Evolutionary conservation across 1,284 basidiomycete species (phyloP).

Genomic region (Ustilago vetiveriae): DNA sequence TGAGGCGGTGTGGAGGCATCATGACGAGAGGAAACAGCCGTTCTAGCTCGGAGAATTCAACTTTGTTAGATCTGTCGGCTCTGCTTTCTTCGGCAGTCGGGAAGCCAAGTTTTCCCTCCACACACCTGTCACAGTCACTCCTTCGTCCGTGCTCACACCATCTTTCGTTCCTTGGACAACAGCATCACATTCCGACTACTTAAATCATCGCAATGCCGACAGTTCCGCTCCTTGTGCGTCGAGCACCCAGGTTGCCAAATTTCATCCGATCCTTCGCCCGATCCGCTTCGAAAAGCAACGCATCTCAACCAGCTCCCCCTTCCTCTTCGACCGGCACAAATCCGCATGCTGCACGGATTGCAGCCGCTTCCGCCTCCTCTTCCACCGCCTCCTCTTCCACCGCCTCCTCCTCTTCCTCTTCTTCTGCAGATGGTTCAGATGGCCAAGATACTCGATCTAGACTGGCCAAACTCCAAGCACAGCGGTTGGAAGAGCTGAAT

Average conservation of each 20-base stretch:
- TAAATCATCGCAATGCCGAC: no score
- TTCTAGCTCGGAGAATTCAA: no score
- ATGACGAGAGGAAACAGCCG: no score
- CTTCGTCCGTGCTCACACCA: not conserved
- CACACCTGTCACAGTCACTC: not conserved
- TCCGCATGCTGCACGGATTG: slow-evolving; percentile 17
- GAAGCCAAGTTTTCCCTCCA: not conserved
- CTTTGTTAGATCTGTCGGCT: not conserved
- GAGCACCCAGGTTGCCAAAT: no score
- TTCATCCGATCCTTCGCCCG: not conserved
- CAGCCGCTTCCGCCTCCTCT: slow-evolving; percentile 1
- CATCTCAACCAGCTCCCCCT: slow-evolving; percentile 21
- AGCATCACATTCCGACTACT: no score
- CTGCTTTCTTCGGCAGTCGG: not conserved
- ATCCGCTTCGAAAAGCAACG: not conserved
- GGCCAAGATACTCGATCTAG: slow-evolving; percentile 16
- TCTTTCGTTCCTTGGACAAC: no score
- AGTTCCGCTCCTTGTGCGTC: not conserved
- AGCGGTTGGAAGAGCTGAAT: slow-evolving; percentile 36
- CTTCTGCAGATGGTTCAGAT: no score
- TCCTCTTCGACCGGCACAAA: slow-evolving; percentile 1
- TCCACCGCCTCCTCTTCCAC: not conserved
- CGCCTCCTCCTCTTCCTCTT: not conserved
- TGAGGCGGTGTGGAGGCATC: slow-evolving; percentile 7
- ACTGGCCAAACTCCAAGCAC: slow-evolving; percentile 28